A percentile compares a stretch with the other conserved stretches of the same genome.
Evolutionary conservation across 257 asterid genomes (phyloP).

Genomic region (Lantana camara): DNA sequence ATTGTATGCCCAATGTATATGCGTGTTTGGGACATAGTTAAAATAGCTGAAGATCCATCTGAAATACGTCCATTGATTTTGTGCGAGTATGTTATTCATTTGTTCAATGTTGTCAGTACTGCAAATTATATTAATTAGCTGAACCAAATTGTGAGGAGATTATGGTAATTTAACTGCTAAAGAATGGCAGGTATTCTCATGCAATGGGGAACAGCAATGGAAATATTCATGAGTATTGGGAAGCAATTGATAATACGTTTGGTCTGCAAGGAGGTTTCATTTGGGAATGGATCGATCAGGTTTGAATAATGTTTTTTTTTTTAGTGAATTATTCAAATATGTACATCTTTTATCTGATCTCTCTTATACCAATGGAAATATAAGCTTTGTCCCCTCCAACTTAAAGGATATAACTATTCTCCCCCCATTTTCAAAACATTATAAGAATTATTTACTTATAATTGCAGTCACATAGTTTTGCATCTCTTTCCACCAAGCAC

Average conservation of each 20-base stretch:
- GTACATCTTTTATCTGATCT: not conserved
- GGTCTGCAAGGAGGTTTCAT: constrained; percentile 81
- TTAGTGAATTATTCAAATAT: no score
- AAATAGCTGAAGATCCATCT: constrained; percentile 61
- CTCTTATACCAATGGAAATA: not conserved
- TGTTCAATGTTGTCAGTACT: constrained; percentile 5
- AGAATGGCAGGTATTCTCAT: constrained; percentile 58
- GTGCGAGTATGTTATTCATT: constrained; percentile 59
- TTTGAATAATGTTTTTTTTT: constrained; percentile 14
- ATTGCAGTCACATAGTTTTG: not conserved
- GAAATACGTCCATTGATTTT: constrained; percentile 64
- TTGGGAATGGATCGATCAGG: constrained; percentile 88
- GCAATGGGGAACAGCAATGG: constrained; percentile 79
- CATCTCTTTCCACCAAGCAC: not conserved
- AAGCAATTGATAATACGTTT: constrained; percentile 68
- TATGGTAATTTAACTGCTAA: constrained; percentile 4
- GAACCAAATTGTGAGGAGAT: not conserved
- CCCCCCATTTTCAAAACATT: not conserved
- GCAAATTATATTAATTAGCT: not conserved
- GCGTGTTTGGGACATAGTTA: constrained; percentile 63
- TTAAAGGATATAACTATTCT: not conserved
- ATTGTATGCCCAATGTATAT: constrained; percentile 74
- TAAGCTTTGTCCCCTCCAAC: not conserved
- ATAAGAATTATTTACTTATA: no score
- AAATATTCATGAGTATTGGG: constrained; percentile 67